These are phyloP conservation scores for Lentinula aciculospora DNA, from an alignment of 768 basidiomycete species.

Conservation along the genomic window DNA sequence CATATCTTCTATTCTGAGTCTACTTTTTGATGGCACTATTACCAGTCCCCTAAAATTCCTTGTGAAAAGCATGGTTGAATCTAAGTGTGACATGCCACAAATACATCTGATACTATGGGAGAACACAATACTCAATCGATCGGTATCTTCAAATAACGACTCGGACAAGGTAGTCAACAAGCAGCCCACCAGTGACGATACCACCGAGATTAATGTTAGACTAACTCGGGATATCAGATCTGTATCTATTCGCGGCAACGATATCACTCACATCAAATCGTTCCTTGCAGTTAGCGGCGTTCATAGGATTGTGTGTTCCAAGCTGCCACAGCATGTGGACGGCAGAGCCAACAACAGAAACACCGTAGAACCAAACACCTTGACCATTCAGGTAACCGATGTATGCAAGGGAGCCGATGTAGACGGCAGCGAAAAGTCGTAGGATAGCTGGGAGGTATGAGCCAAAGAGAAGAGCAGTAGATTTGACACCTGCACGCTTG, in stretches of 20 bases:
- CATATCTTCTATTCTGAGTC: no score
- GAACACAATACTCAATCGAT: not conserved
- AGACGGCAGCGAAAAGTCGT: constrained; percentile 26
- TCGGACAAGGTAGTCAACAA: not conserved
- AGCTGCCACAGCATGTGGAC: constrained; percentile 15
- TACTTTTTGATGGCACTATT: no score
- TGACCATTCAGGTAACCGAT: constrained; percentile 22
- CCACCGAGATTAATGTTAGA: not conserved
- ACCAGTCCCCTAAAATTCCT: no score
- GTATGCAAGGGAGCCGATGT: constrained; percentile 18
- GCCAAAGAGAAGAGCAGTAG: constrained; percentile 58
- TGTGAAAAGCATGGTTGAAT: no score
- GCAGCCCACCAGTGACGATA: not conserved
- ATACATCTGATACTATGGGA: no score
- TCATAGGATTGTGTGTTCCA: constrained; percentile 12
- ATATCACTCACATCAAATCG: not conserved
- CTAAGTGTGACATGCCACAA: no score
- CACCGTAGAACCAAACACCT: constrained; percentile 12
- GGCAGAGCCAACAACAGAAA: constrained; percentile 12
- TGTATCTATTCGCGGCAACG: not conserved
- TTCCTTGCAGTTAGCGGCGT: constrained; percentile 15
- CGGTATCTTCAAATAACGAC: not conserved
- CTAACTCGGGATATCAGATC: not conserved
- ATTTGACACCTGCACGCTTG: constrained; percentile 51
- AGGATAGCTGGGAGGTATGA: constrained; percentile 36